Evolutionary conservation across 495 filamentous ascomycete species (phyloP).

Genomic region (Baudoinia panamericana): DNA sequence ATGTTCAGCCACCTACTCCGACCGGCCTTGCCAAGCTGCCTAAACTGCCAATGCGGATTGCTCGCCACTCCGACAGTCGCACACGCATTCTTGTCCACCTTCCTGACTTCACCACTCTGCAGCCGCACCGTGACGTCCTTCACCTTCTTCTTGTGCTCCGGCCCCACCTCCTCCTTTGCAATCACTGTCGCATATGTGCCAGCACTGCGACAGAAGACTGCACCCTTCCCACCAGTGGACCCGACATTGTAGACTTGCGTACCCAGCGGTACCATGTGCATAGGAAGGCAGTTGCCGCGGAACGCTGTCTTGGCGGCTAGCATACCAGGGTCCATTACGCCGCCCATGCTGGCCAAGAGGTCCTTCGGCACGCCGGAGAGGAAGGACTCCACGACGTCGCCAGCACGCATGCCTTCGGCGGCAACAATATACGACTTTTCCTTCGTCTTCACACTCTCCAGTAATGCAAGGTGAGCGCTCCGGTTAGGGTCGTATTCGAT

Average conservation of each 20-base stretch:
- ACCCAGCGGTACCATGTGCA: slow-evolving; percentile 88
- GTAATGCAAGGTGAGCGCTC: slow-evolving; percentile 80
- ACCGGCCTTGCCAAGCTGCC: slow-evolving; percentile 88
- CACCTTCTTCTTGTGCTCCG: slow-evolving; percentile 33
- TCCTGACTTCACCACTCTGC: slow-evolving; percentile 83
- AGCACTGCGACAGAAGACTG: slow-evolving; percentile 84
- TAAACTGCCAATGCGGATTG: slow-evolving; percentile 80
- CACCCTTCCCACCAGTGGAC: slow-evolving; percentile 54
- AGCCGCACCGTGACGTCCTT: slow-evolving; percentile 66
- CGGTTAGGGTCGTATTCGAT: slow-evolving; percentile 94
- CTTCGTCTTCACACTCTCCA: slow-evolving; percentile 55
- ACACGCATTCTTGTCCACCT: slow-evolving; percentile 78
- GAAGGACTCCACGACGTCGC: slow-evolving; percentile 84
- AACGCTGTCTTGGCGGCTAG: slow-evolving; percentile 85
- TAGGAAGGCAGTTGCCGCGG: slow-evolving; percentile 85
- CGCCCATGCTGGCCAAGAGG: slow-evolving; percentile 79
- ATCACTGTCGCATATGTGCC: slow-evolving; percentile 82
- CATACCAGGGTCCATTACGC: slow-evolving; percentile 81
- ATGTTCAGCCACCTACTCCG: slow-evolving; percentile 85
- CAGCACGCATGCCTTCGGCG: slow-evolving; percentile 80
- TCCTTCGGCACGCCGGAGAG: slow-evolving; percentile 74
- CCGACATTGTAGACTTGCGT: slow-evolving; percentile 85
- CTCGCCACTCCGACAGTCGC: slow-evolving; percentile 87
- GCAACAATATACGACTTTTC: slow-evolving; percentile 81
- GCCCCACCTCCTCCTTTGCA: slow-evolving; percentile 61